These are phyloP conservation scores for Astragalus membranaceus DNA, from an alignment of 306 rosid genomes.

Conservation along the genomic window DNA sequence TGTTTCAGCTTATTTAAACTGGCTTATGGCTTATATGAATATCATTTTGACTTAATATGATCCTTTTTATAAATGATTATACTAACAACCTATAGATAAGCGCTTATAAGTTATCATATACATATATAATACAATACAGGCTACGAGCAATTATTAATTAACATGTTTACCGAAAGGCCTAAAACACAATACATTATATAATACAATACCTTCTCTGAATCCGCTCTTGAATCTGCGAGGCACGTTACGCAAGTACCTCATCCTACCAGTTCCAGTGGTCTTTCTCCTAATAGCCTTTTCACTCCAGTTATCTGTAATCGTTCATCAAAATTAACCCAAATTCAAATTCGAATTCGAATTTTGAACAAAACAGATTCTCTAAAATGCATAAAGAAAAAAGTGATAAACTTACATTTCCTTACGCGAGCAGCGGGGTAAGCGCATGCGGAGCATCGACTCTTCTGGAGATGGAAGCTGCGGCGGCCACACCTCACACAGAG, in stretches of 20 bases:
- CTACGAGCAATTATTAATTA: too few relatives aligned
- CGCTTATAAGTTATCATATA: too few relatives aligned
- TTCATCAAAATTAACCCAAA: too few relatives aligned
- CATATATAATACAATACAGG: too few relatives aligned
- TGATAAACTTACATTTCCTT: slow-evolving; percentile 53
- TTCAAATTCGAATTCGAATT: background rate
- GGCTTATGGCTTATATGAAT: too few relatives aligned
- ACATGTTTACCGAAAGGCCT: too few relatives aligned
- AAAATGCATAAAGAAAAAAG: rapidly evolving
- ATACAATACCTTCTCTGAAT: slow-evolving; percentile 81
- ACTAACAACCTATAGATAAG: too few relatives aligned
- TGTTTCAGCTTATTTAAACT: too few relatives aligned
- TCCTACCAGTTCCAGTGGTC: slow-evolving; percentile 99
- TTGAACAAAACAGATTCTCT: background rate
- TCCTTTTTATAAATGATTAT: too few relatives aligned
- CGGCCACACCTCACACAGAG: slow-evolving; percentile 97
- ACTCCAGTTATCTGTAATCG: slow-evolving; percentile 80
- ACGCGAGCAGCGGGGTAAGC: slow-evolving; percentile 93
- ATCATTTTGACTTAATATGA: too few relatives aligned
- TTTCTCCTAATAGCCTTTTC: slow-evolving; percentile 92
- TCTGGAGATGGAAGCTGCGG: slow-evolving; percentile 96
- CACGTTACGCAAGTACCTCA: slow-evolving; percentile 89
- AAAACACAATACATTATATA: too few relatives aligned
- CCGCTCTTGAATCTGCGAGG: slow-evolving; percentile 99
- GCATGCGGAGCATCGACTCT: slow-evolving; percentile 92